These are phyloP conservation scores for Clausena lansium DNA, from an alignment of 345 rosid genomes.

Conservation along the genomic window DNA sequence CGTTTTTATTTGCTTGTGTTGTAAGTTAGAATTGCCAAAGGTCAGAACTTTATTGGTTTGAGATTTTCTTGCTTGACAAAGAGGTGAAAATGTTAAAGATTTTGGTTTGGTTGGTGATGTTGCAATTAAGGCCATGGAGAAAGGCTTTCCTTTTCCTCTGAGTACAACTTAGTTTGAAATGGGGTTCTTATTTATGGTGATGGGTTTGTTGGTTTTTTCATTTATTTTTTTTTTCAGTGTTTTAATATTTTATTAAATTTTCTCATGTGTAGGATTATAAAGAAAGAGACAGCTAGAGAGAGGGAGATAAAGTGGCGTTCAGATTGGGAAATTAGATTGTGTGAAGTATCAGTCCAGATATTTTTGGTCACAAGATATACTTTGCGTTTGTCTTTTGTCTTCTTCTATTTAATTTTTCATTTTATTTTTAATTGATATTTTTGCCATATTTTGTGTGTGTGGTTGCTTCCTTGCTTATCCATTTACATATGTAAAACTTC, in stretches of 20 bases:
- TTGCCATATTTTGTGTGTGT: conserved; percentile 1
- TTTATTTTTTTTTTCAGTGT: not conserved
- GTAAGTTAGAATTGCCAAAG: conserved; percentile 8
- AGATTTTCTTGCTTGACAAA: conserved; percentile 8
- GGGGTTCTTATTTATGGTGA: conserved; percentile 1
- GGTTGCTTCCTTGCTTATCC: not conserved
- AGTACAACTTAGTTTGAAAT: not conserved
- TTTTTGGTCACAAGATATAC: not conserved
- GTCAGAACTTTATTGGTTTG: conserved; percentile 7
- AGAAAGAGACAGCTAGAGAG: not conserved
- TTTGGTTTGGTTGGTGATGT: conserved; percentile 40
- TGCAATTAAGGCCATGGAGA: conserved; percentile 48
- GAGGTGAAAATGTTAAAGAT: conserved; percentile 26
- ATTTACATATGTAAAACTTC: not conserved
- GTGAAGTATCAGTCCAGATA: conserved; percentile 17
- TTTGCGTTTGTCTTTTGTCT: not conserved
- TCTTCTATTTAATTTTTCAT: not conserved
- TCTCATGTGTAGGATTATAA: not conserved
- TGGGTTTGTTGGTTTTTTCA: not conserved
- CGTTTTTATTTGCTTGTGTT: not conserved
- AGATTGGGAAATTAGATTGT: not conserved
- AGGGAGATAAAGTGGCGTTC: conserved; percentile 8
- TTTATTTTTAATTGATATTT: conserved; percentile 12
- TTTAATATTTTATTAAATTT: not conserved
- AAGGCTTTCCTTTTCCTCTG: not conserved